Evolutionary conservation across 73 alveolate species (phyloP), one percentile per base, ranked within the genome.

Genomic region (Breviolum minutum): DNA sequence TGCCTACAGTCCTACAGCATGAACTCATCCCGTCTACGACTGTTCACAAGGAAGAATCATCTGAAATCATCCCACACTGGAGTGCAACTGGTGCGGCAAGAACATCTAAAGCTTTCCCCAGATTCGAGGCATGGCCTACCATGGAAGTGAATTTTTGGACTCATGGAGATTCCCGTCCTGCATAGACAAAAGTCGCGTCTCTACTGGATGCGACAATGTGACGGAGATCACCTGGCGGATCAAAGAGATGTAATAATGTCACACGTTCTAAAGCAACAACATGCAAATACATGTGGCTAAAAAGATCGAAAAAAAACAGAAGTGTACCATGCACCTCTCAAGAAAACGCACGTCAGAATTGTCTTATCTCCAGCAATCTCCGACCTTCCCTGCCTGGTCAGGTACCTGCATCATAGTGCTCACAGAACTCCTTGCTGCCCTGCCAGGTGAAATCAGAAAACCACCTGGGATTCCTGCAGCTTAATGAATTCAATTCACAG

Each of bases 401-500:
- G 94, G 94, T 27, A 86, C 94, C 24, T 63, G 80, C 94, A 86
- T 86, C 80, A 86, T 63, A 19, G 77, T 63, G 80, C 94, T 63
- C 32, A 86, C 79, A 11, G 80, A 63, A 27, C 79, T 63, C 17
- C 64, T 86, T 62, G 94, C 94, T 26, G 94, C 77, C 94, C 94
- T 86, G 76, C 40, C 40, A 24, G 83, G 54, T 40, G 54, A 30
- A 30, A 30, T n/a, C 8, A 11, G 63, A 12, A 27, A 11, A 8
- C 29, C 22, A 62, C n/a, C 14, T 77, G 86, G n/a, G 62, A 30
- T 30, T 26, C 24, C n/a, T 27, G 8, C 32, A 29, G 62, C 62
- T 76, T 26, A 73, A 17, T 73, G 30, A 26, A 11, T 6, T 24
- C 27, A 29, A 13, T 12, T 26, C 32, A 48, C 60, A 6, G 40